A percentile compares a stretch with the other conserved stretches of the same genome.
Evolutionary conservation across 345 rosid species (phyloP).

Genomic region (Gossypium raimondii): DNA sequence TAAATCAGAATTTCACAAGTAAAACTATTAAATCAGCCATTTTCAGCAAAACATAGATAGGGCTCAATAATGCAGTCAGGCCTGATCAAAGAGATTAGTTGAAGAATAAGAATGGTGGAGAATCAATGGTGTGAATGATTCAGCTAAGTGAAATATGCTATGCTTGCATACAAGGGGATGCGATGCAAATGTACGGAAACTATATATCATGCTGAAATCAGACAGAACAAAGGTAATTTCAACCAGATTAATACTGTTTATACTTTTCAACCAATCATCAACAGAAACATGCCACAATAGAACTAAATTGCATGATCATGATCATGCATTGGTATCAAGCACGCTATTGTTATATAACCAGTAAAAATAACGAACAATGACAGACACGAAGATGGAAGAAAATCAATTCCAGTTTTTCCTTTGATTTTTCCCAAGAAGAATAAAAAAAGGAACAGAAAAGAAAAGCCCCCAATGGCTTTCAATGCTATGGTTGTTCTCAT

Average conservation of each 20-base stretch:
- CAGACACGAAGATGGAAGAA: neutral
- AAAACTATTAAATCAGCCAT: neutral
- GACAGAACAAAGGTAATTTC: neutral
- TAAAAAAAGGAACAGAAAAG: neutral
- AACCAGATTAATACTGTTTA: neutral
- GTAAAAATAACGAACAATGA: neutral
- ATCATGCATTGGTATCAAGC: neutral
- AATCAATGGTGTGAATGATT: neutral
- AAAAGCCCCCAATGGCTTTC: neutral
- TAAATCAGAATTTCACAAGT: conserved; percentile 21
- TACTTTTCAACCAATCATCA: neutral
- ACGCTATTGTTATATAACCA: neutral
- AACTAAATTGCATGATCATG: neutral
- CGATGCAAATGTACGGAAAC: conserved; percentile 1
- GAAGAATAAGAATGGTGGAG: neutral
- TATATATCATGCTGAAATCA: neutral
- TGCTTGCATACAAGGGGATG: neutral
- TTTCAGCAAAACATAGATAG: neutral
- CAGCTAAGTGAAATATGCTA: neutral
- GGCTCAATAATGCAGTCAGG: neutral
- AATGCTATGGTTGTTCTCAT: neutral
- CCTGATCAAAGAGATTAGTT: neutral
- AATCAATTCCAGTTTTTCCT: neutral
- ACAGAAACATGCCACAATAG: neutral
- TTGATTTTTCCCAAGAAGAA: neutral